Evolutionary conservation across 768 basidiomycete genomes (phyloP), one percentile per base, ranked within the genome.

Genomic region (Hygrophoropsis aurantiaca): DNA sequence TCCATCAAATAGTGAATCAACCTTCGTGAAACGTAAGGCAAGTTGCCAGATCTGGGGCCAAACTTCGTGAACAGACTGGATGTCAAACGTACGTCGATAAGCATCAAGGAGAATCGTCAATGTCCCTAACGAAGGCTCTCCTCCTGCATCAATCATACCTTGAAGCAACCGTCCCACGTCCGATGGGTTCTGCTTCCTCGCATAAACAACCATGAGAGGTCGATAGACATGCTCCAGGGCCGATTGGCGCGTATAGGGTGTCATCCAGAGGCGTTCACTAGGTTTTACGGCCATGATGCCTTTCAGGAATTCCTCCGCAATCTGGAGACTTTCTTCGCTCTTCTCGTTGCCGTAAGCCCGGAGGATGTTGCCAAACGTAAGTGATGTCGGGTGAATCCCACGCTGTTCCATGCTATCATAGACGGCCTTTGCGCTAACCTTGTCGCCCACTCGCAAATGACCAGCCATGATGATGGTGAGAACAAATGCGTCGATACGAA

Each of bases 391-490:
- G 37, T 78, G 58, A 18, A 97, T 75, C 1, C 82, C 82, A 1
- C 81, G 77, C 2, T 65, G 57, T 15, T 69, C 59, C 84, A 98
- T 95, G 40, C 86, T 79, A 19, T 84, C 77, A 58, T 88, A 86
- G 5, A 89, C 71, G 15, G 64, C 73, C 68, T 74, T 81, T 2
- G 93, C 92, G 37, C 69, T 69, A 5, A 58, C 53, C 42, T 69
- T 72, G 25, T 85, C 68, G 3, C 80, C 77, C 2, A 57, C 53
- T 15, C 80, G 79, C 44, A 95, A 69, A 61, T 82, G 87, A 0
- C 84, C 87, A 6, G 78, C 73, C 74, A 93, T 84, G 60, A 95
- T 66, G 58, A 87, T 82, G 20, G 89, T 89, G 50, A 90, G 72
- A 36, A 83, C 69, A 58, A 82, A 84, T 30, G 75, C 70, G 50